Evolutionary conservation across 1,139 yeast species (phyloP), one percentile per base, ranked within the genome.

Genomic region (Blastobotrys petasosporus): DNA sequence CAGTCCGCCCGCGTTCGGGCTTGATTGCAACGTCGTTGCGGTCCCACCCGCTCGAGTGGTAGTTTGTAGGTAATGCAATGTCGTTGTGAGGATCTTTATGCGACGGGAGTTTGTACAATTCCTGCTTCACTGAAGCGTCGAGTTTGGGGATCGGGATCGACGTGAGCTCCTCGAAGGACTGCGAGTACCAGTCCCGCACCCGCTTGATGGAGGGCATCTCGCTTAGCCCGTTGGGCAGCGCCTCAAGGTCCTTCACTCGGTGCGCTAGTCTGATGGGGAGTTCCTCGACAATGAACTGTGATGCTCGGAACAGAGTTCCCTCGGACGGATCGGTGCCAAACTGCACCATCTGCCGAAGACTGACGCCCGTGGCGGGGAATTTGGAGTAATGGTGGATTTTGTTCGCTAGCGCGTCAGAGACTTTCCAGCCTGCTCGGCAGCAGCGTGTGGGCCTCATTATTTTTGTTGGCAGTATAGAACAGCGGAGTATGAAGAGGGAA

Each of bases 181-280:
- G 94, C 2, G 94, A 92, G 60, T 88, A 88, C 96, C 96, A 88
- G 61, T 85, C 80, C 52, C 82, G 77, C 16, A 88, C 96, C 54
- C 81, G 75, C 48, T 75, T 70, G 41, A 92, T 85, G 2, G 88
- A 80, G 1, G 88, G 87, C 78, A 81, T 80, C 34, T 80, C 73
- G 55, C 73, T 75, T 48, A 88, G 72, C 0, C 87, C 92, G 56
- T 81, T 73, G 0, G 96, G 96, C 31, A 94, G 76, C 37, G 76
- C 76, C 41, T 87, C 95, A 48, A 88, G 70, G 61, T 87, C 96
- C 61, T 85, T 82, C 30, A 87, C 95, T 49, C 94, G 76, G 55
- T 85, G 84, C 2, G 96, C 95, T 44, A 87, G 70, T 51, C 97
- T 71, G 37, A 88, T 85, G 3, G 96, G 96, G 39, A 88, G 73